A percentile compares a stretch with the other conserved stretches of the same genome.
Conservation (phyloP, 805 yeast genomes). For the Cyberlindnera japonica region DNA sequence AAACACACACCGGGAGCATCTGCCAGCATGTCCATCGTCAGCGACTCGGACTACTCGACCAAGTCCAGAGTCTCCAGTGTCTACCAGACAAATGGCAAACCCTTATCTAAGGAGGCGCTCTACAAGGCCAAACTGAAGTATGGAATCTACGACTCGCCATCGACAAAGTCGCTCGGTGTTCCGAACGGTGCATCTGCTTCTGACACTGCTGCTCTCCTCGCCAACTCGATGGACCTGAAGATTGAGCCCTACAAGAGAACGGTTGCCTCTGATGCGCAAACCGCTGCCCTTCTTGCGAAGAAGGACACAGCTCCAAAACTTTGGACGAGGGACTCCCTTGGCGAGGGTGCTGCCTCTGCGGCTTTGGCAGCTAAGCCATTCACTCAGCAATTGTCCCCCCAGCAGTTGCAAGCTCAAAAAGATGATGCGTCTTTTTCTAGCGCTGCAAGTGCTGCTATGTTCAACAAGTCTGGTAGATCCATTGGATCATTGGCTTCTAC, state of each 20-base stretch:
- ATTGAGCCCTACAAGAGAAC: constrained; percentile 63
- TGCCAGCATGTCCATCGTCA: constrained; percentile 21
- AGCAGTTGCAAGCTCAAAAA: neutral
- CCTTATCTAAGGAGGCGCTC: constrained; percentile 68
- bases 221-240: constrained; percentile 60
- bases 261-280: constrained; percentile 59
- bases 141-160: constrained; percentile 57
- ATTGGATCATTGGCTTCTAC: constrained; percentile 37
- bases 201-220: constrained; percentile 74
- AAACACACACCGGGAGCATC: neutral
- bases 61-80: constrained; percentile 33
- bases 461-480: constrained; percentile 35
- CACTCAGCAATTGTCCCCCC: neutral
- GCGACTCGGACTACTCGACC: constrained; percentile 18
- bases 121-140: constrained; percentile 71
- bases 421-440: constrained; percentile 9
- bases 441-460: constrained; percentile 24
- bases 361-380: constrained; percentile 30
- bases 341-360: constrained; percentile 46
- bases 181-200: constrained; percentile 53
- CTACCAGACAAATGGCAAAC: constrained; percentile 68
- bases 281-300: constrained; percentile 53
- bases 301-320: constrained; percentile 43
- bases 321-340: constrained; percentile 49
- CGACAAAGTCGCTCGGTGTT: constrained; percentile 52